Base-by-base conservation (phyloP, 768 basidiomycete species). In the Termitomyces sp. region DNA sequence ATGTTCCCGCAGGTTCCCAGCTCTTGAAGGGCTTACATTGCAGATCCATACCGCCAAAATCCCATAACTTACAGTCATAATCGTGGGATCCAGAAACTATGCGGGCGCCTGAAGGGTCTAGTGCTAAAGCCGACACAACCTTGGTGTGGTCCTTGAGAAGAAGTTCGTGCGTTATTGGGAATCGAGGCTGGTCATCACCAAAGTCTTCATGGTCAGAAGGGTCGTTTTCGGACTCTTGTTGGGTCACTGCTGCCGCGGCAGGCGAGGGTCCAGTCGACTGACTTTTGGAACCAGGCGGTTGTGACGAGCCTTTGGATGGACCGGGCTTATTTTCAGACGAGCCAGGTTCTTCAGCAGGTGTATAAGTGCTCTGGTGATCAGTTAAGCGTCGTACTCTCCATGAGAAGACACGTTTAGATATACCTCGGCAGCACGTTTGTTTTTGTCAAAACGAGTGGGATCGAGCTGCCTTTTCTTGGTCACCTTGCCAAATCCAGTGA, bases 61-160 rank as follows among this genome's bases (percentile, higher is more conserved):
- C 97, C 95, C 96, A 99, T 53, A 99, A 72, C 75, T 98, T 98
- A 72, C 90, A 87, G 72, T 99, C 97, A 68, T 98, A 98, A 70
- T 99, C 97, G 74, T 98, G 89, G 19, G 92, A 92, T 16, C 97
- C 97, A 9, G 92, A 90, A 17, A 92, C 73, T 31, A 99, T 74
- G 35, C 97, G 85, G 12, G 96, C 95, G 57, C 97, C 97, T 21
- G 95, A 92, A 7, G 95, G 92, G 72, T 99, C 97, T 46, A 98
- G 76, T 0, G 94, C 81, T 19, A 99, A 77, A 4, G 97, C 94
- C 23, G 95, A 93, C 19, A 98, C 86, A 53, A 97, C 93, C 75
- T 98, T 99, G 14, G 83, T 88, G 69, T 99, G 97, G 72, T 98
- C 95, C 71, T 96, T 97, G 67, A 98, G 80, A 11, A 84, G 73